Evolutionary conservation across 306 rosid genomes (phyloP), one percentile per base, ranked within the genome.

Genomic region (Alnus rubra): DNA sequence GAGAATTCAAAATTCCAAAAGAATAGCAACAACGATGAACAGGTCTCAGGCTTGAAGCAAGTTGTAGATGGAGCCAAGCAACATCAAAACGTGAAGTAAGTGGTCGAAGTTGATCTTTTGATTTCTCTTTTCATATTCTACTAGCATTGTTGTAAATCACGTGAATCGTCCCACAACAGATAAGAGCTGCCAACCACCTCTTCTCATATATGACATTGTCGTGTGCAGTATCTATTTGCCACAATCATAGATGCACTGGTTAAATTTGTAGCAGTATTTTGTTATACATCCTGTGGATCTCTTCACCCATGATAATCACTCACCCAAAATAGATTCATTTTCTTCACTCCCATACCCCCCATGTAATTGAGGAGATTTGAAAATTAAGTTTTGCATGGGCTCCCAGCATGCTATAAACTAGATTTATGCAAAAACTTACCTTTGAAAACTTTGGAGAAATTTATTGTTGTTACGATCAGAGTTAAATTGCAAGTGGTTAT

Each of bases 21-120:
- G 91, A 90, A 84, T 44, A 88, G 79, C 63, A 82, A 83, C 54
- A 68, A 45, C 68, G 79, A 60, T 0, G 96, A 86, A 51, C 92
- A 83, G 58, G 82, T 62, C 28, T 77, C 98, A 4, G 99, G 99
- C 84, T 87, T 96, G 79, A 93, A 96, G 88, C 88, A 85, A 75
- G 81, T 96, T 58, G 98, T 96, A 33, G 92, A 93, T 50, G 90
- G 83, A 49, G 97, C 92, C 28, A 96, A 96, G 91, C 81, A 96
- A 59, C 86, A 85, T 69, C 93, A 93, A 81, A 86, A 87, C 64
- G 97, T 96, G 84, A 96, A 93, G 98, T 96, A 96, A 81, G 91
- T 80, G 79, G 59, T 53, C 62, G 23, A 64, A 74, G 71, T 42
- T 60, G 59, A 71, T 63, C 19, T 11, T 10, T 67, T 37, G 70